Base-by-base conservation (phyloP, 306 rosid species). In the Trifolium pratense region DNA sequence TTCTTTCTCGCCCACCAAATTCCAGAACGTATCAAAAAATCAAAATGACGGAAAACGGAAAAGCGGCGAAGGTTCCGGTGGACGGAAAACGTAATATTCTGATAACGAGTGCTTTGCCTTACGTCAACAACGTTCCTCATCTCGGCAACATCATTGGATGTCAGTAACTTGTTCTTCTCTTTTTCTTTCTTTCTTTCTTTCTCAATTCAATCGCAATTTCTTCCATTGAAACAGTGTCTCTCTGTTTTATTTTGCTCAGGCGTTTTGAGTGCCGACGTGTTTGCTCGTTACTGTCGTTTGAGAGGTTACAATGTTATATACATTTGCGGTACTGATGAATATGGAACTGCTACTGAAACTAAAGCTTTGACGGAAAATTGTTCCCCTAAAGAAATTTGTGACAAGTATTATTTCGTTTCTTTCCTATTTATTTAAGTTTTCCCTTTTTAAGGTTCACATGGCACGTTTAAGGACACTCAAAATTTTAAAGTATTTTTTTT, bases 111-210 rank as follows among this genome's bases (percentile, higher is more conserved):
- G 98, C 98, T 29, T 75, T 93, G 74, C 98, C 98, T 11, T 91
- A 93, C 71, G 97, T 93, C 85, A 93, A 93, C 77, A 93, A 93
- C 85, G 97, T 91, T 1, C 98, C 96, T 80, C 96, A 93, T 66
- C 97, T 62, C 45, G 43, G 98, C 68, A 93, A 93, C 77, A 91
- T 93, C 78, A 93, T 91, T 40, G 97, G 97, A 62, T 80, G 98
- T 90, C 13, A 16, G 65, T 55, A 18, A 20, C 31, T n/a, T 43
- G 51, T 62, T 62, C 3, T 13, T 2, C 40, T 36, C 40, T 36
- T 7, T 6, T 3, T 4, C 34, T 36, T 6, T 6, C 0, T 36
- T 9, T 21, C 10, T 8, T 39, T 39, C 43, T 39, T 3, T 39
- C 39, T 36, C 2, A 34, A 29, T 29, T 29, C 6, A 29, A 29